Conservation (phyloP, 2,329 filamentous ascomycete species). For the Claviceps purpurea region DNA sequence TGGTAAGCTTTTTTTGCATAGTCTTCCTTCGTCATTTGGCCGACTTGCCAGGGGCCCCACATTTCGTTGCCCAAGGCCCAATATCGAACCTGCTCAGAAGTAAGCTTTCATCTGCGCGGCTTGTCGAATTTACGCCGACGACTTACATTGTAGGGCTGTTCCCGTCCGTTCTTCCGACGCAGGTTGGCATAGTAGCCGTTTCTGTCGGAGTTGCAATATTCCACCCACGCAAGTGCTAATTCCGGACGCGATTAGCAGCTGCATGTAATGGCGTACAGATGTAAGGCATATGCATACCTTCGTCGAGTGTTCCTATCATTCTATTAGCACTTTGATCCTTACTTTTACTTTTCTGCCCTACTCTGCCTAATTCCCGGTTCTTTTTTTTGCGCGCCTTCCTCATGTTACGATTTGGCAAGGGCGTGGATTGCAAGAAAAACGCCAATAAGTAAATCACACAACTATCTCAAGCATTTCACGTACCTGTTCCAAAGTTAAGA, state of each 20-base stretch:
- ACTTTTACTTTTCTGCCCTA: not conserved
- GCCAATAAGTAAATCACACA: not conserved
- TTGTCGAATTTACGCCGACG: not conserved
- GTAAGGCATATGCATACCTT: not conserved
- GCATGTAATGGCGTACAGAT: not conserved
- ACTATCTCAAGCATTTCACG: not conserved
- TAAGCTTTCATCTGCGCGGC: not conserved
- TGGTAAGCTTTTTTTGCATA: not conserved
- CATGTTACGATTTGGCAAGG: not conserved
- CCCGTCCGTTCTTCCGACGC: not conserved
- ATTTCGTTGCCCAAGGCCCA: not conserved
- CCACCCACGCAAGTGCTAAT: not conserved
- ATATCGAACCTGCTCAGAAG: not conserved
- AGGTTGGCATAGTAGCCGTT: not conserved
- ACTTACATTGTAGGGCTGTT: not conserved
- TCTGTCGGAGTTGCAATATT: not conserved
- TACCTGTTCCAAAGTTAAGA: not conserved
- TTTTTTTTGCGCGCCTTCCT: not conserved
- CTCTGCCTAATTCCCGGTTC: not conserved
- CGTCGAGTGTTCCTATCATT: not conserved
- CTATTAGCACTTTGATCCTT: not conserved
- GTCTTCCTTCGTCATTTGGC: constrained; percentile 1
- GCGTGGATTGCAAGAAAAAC: not conserved
- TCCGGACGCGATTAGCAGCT: not conserved
- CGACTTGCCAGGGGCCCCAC: not conserved